phyloP scores from a whole-genome alignment of 768 basidiomycete genomes.

The Termitomyces sp. region DNA sequence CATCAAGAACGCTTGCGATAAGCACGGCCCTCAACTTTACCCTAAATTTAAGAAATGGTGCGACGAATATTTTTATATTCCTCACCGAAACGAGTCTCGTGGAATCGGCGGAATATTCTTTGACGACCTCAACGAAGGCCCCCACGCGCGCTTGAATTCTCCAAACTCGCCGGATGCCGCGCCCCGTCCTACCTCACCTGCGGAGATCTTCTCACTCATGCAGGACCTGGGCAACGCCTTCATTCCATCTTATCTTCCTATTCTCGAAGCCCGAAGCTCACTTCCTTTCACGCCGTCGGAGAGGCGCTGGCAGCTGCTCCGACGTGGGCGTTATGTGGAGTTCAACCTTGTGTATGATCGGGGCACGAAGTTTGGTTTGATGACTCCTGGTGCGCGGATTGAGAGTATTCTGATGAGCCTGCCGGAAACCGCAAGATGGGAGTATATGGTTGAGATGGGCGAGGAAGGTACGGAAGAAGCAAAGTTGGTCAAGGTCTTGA shows the following conservation, averaged over 20 bases:
- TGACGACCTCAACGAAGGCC: slow-evolving; percentile 76
- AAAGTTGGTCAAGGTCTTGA: slow-evolving; percentile 54
- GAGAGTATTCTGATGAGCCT: slow-evolving; percentile 91
- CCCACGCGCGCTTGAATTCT: slow-evolving; percentile 55
- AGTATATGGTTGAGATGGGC: slow-evolving; percentile 79
- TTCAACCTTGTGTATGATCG: slow-evolving; percentile 87
- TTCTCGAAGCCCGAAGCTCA: slow-evolving; percentile 54
- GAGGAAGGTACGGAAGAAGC: slow-evolving; percentile 62
- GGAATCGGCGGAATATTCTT: slow-evolving; percentile 97
- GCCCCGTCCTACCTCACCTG: slow-evolving; percentile 47
- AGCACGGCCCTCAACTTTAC: slow-evolving; percentile 64
- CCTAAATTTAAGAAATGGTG: slow-evolving; percentile 90
- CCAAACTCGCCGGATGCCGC: slow-evolving; percentile 22
- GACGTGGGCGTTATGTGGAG: slow-evolving; percentile 92
- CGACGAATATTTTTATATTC: slow-evolving; percentile 94
- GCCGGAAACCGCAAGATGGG: slow-evolving; percentile 85
- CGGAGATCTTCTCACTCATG: slow-evolving; percentile 75
- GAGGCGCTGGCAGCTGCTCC: slow-evolving; percentile 88
- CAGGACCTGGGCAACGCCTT: slow-evolving; percentile 73
- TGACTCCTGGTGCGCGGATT: slow-evolving; percentile 79
- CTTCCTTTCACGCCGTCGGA: slow-evolving; percentile 58
- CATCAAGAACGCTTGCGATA: slow-evolving; percentile 70
- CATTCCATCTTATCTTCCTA: slow-evolving; percentile 86
- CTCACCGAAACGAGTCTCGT: slow-evolving; percentile 80
- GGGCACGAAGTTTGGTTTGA: slow-evolving; percentile 83